A percentile compares a stretch with the other conserved stretches of the same genome.
These are phyloP conservation scores for Fusarium sambucinum DNA, from an alignment of 2,329 filamentous ascomycete genomes.

Conservation along the genomic window DNA sequence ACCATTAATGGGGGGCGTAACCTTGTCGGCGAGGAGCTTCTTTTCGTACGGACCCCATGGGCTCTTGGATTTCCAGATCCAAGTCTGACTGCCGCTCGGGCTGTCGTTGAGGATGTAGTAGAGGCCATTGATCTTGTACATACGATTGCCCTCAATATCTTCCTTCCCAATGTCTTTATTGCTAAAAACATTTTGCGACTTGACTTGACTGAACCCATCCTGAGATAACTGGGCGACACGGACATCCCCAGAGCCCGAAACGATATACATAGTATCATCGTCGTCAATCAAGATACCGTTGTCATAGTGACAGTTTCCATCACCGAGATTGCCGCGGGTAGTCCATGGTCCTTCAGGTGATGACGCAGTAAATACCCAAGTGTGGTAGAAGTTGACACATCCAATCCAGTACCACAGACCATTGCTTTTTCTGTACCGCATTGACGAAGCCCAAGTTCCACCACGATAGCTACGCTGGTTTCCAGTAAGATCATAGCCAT, in stretches of 20 bases:
- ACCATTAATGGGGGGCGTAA: conserved; percentile 58
- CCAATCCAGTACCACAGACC: conserved; percentile 69
- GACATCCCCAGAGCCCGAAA: conserved; percentile 64
- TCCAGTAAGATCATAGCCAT: conserved; percentile 60
- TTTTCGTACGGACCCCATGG: conserved; percentile 66
- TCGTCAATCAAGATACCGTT: conserved; percentile 69
- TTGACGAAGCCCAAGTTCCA: conserved; percentile 68
- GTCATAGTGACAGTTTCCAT: conserved; percentile 66
- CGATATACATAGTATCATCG: conserved; percentile 70
- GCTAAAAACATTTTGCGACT: conserved; percentile 59
- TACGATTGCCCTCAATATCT: conserved; percentile 65
- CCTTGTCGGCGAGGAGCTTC: conserved; percentile 58
- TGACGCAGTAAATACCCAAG: conserved; percentile 65
- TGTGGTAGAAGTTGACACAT: conserved; percentile 63
- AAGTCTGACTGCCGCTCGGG: conserved; percentile 58
- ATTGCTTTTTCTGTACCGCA: conserved; percentile 64
- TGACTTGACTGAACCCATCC: conserved; percentile 61
- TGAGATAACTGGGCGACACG: conserved; percentile 63
- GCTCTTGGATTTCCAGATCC: conserved; percentile 62
- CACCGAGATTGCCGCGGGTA: conserved; percentile 52
- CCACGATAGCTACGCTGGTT: conserved; percentile 61
- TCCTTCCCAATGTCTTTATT: conserved; percentile 55
- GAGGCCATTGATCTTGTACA: conserved; percentile 63
- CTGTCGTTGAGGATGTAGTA: conserved; percentile 68
- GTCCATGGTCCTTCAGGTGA: conserved; percentile 59